Conservation (phyloP, 352 stramenopile species). For the Phytopythium boreale region DNA sequence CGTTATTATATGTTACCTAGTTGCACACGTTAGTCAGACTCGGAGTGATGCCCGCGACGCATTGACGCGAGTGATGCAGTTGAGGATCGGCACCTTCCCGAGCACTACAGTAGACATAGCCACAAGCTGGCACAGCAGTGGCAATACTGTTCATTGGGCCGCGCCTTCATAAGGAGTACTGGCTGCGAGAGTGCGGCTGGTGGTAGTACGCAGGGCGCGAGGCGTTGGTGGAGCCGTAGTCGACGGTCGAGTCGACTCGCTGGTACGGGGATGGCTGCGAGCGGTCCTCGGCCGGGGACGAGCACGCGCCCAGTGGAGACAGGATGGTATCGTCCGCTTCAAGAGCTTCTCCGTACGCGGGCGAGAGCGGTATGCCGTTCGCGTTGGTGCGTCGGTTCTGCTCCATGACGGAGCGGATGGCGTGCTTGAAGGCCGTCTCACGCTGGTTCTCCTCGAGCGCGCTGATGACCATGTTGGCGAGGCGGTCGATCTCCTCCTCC, state of each 20-base stretch:
- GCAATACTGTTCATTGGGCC: too few relatives aligned
- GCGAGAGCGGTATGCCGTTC: conserved; percentile 8
- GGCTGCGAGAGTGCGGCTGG: conserved; percentile 2
- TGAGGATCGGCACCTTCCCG: too few relatives aligned
- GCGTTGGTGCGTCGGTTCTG: conserved; percentile 11
- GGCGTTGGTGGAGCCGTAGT: neutral
- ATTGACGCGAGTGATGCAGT: too few relatives aligned
- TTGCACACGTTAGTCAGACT: too few relatives aligned
- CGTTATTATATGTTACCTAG: too few relatives aligned
- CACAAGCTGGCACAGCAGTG: too few relatives aligned
- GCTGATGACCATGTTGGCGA: conserved; percentile 32
- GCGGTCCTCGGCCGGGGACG: neutral
- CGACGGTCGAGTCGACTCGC: neutral
- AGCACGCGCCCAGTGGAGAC: neutral
- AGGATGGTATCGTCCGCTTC: neutral
- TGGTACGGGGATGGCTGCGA: neutral
- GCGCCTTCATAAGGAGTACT: neutral
- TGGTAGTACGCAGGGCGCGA: neutral
- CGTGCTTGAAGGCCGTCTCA: conserved; percentile 35
- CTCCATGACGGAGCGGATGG: conserved; percentile 26
- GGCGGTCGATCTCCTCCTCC: conserved; percentile 39
- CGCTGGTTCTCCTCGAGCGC: conserved; percentile 21
- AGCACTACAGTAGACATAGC: too few relatives aligned
- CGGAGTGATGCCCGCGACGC: too few relatives aligned
- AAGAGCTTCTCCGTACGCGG: neutral